Evolutionary conservation across 2,329 filamentous ascomycete genomes (phyloP).

Genomic region (Emergomyces pasteurianus): DNA sequence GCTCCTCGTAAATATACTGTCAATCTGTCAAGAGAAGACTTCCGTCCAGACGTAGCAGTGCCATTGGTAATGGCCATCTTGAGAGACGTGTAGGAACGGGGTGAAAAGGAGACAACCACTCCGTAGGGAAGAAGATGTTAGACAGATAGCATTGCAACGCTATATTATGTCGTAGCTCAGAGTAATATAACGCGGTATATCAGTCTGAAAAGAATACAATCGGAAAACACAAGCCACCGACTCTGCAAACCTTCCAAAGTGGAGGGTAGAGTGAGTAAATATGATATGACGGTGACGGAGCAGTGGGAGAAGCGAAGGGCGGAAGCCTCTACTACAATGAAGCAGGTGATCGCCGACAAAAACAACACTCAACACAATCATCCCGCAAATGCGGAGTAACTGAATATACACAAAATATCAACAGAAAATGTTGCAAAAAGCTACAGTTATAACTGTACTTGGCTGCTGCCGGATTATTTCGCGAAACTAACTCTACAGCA

Average conservation of each 20-base stretch:
- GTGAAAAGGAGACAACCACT: neutral
- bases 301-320: neutral
- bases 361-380: neutral
- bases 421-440: neutral
- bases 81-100: neutral
- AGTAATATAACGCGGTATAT: neutral
- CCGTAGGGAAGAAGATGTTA: too few relatives aligned
- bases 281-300: neutral
- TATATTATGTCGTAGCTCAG: neutral
- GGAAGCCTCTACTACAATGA: neutral
- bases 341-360: neutral
- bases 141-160: neutral
- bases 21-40: neutral
- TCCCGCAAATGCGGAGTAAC: neutral
- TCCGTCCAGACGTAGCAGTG: neutral
- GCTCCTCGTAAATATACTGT: slow-evolving; percentile 3
- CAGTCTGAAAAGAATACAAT: neutral
- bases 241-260: neutral
- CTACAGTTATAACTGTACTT: neutral
- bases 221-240: neutral
- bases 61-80: neutral
- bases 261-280: neutral
- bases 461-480: neutral
- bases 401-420: too few relatives aligned
- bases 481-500: too few relatives aligned